Evolutionary conservation across 768 basidiomycete species (phyloP), one percentile per base, ranked within the genome.

Genomic region (Naematelia aurantialba): DNA sequence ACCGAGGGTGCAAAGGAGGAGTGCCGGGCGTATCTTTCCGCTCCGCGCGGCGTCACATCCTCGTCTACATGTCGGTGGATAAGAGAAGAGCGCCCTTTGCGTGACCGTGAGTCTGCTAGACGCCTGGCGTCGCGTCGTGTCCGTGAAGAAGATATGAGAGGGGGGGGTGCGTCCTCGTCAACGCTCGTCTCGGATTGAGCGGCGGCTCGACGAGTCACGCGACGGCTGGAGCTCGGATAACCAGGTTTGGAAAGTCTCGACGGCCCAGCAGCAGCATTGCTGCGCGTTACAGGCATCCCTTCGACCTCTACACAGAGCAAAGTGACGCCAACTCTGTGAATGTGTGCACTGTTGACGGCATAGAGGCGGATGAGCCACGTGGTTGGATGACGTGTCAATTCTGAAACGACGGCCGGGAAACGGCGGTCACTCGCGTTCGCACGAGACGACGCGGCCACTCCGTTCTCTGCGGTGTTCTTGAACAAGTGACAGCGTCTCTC

Each of bases 301-400:
- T 39, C 8, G 34, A 39, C 34, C 34, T 39, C 34, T 8, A 39
- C 8, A 39, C 8, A 17, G 8, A 17, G 8, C 34, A 39, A 39
- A 17, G 17, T 39, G n/a, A n/a, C n/a, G n/a, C n/a, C n/a, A n/a
- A n/a, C n/a, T n/a, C n/a, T n/a, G n/a, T n/a, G n/a, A n/a, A n/a
- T n/a, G n/a, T n/a, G n/a, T n/a, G n/a, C n/a, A n/a, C 17, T 39
- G 34, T 39, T 39, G 34, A 39, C 34, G n/a, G n/a, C n/a, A n/a
- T n/a, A n/a, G n/a, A 39, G 34, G 8, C 34, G 8, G 17, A 39
- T 19, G 10, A 19, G n/a, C 46, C 8, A 47, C 46, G 8, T 47
- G 46, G 8, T 47, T 47, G 46, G n/a, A n/a, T 47, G 46, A 47
- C 46, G 46, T 47, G 46, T 47, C 46, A 47, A 10, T 47, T 47